Conservation (phyloP, 192 early-diverging fungal genomes). For the Coemansia erecta region DNA sequence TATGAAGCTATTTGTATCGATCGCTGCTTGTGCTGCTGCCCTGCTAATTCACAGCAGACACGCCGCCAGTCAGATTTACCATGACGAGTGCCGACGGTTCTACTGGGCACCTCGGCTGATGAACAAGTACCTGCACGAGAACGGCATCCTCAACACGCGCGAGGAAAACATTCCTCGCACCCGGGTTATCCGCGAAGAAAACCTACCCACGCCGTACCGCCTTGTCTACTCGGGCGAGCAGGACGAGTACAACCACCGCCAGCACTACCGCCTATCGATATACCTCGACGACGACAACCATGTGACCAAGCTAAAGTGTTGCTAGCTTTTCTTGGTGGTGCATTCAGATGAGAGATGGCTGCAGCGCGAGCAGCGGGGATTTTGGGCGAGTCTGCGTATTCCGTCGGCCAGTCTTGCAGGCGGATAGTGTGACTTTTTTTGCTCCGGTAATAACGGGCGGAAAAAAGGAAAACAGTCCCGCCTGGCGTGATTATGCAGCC, state of each 20-base stretch:
- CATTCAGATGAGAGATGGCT: not conserved
- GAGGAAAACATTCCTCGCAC: conserved; percentile 35
- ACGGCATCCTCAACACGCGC: conserved; percentile 41
- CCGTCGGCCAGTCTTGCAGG: not conserved
- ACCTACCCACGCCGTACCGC: conserved; percentile 45
- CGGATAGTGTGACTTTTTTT: too few species aligned
- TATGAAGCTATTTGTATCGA: conserved; percentile 7
- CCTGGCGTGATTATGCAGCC: too few species aligned
- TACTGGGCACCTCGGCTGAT: conserved; percentile 53
- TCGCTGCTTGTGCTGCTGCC: not conserved
- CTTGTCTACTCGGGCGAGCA: conserved; percentile 34
- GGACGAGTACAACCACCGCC: conserved; percentile 47
- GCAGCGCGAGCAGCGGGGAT: not conserved
- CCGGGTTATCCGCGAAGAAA: conserved; percentile 30
- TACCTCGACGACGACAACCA: conserved; percentile 50
- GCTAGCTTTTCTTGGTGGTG: conserved; percentile 5
- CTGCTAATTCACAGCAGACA: conserved; percentile 5
- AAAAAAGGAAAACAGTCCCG: too few species aligned
- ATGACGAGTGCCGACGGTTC: conserved; percentile 46
- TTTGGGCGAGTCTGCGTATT: not conserved
- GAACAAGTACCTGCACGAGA: conserved; percentile 51
- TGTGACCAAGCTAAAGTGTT: conserved; percentile 51
- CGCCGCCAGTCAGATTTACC: conserved; percentile 33
- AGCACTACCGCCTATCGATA: conserved; percentile 45
- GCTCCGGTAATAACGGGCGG: too few species aligned